These are phyloP conservation scores for Colletotrichum orbiculare DNA, from an alignment of 2,329 filamentous ascomycete genomes.

Conservation along the genomic window DNA sequence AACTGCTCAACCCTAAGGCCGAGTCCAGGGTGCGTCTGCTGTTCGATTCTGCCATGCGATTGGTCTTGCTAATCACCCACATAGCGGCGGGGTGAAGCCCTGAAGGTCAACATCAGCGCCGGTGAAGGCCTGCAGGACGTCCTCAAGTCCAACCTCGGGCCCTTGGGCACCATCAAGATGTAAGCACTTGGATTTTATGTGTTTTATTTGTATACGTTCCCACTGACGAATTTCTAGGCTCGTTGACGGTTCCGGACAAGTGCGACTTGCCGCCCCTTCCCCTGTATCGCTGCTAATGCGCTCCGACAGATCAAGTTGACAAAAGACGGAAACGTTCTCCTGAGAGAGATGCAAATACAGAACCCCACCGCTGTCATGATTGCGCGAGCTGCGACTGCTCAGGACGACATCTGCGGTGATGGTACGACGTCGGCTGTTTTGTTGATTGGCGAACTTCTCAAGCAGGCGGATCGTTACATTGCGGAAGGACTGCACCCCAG, in stretches of 20 bases:
- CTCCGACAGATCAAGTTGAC: constrained; percentile 89
- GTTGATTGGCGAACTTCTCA: constrained; percentile 94
- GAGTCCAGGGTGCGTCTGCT: constrained; percentile 84
- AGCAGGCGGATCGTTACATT: constrained; percentile 97
- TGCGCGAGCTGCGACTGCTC: constrained; percentile 87
- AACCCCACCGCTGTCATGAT: constrained; percentile 95
- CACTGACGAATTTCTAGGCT: constrained; percentile 58
- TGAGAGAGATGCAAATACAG: constrained; percentile 91
- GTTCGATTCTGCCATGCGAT: constrained; percentile 37
- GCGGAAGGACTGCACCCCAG: constrained; percentile 95
- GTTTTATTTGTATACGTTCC: constrained; percentile 38
- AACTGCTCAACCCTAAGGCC: constrained; percentile 98
- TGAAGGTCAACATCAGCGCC: constrained; percentile 95
- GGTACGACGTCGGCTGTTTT: constrained; percentile 97
- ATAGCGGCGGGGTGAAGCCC: constrained; percentile 94
- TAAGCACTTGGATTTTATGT: constrained; percentile 48
- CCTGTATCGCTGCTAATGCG: constrained; percentile 28
- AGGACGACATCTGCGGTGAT: constrained; percentile 98
- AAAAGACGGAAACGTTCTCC: constrained; percentile 93
- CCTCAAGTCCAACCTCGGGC: constrained; percentile 94
- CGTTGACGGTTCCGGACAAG: constrained; percentile 76
- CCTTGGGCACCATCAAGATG: constrained; percentile 97
- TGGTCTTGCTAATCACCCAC: constrained; percentile 55
- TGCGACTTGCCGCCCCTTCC: constrained; percentile 50
- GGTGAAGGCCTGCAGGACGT: constrained; percentile 95